Evolutionary conservation across 192 early-diverging fungal species (phyloP).

Genomic region (Physocladia obscura): DNA sequence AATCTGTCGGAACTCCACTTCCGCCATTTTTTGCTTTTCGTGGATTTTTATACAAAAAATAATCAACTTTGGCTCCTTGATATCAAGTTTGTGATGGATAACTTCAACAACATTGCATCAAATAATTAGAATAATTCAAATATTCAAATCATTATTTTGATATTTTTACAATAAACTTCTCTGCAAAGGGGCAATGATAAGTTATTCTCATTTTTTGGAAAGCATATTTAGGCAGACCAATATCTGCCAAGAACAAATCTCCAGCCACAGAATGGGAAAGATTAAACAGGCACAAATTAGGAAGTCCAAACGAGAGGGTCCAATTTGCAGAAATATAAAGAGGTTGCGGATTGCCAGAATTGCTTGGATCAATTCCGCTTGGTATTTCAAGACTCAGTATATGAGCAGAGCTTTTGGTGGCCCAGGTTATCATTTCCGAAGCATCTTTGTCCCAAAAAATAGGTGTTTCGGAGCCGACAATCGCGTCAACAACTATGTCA

Average conservation of each 20-base stretch:
- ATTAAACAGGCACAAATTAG: constrained; percentile 59
- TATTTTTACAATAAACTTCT: too few relatives aligned
- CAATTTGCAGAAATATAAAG: constrained; percentile 70
- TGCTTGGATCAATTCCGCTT: constrained; percentile 62
- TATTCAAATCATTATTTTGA: too few relatives aligned
- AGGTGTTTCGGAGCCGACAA: constrained; percentile 61
- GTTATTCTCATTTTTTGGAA: constrained; percentile 55
- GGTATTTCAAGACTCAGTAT: constrained; percentile 70
- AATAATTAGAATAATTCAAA: too few relatives aligned
- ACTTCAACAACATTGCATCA: too few relatives aligned
- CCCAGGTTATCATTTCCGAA: constrained; percentile 64
- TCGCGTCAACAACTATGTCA: constrained; percentile 74
- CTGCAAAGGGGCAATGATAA: too few relatives aligned
- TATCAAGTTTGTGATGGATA: too few relatives aligned
- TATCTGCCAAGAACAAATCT: constrained; percentile 75
- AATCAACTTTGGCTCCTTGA: too few relatives aligned
- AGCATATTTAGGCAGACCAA: constrained; percentile 65
- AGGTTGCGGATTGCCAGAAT: constrained; percentile 47
- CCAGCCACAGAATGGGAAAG: constrained; percentile 56
- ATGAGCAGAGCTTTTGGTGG: constrained; percentile 56
- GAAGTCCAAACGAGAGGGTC: constrained; percentile 75
- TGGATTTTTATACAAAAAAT: too few relatives aligned
- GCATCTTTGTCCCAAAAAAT: constrained; percentile 61
- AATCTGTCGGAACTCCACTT: constrained; percentile 6
- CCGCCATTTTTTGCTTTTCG: too few relatives aligned